phyloP scores from a whole-genome alignment of 768 basidiomycete genomes.

The Chlorophyllum brunneum region DNA sequence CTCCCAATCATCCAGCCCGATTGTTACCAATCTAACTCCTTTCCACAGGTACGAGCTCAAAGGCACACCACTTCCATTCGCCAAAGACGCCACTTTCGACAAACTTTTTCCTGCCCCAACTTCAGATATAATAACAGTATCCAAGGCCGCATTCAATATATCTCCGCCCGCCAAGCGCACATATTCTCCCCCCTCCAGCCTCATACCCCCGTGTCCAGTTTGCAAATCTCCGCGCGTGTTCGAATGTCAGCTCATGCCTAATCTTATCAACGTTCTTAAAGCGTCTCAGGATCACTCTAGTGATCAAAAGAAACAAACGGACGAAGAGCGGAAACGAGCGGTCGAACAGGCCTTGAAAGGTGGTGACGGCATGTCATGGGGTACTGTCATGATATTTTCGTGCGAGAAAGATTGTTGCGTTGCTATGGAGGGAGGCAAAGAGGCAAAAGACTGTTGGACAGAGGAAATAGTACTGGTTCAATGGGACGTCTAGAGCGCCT shows the following conservation, averaged over 20 bases:
- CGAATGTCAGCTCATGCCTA: conserved; percentile 94
- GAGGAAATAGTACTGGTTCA: conserved; percentile 73
- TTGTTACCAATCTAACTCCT: not conserved
- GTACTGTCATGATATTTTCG: conserved; percentile 85
- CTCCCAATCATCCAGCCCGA: not conserved
- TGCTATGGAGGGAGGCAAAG: conserved; percentile 36
- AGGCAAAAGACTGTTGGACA: conserved; percentile 51
- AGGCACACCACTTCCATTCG: conserved; percentile 81
- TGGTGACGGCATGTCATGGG: conserved; percentile 85
- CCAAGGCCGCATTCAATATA: conserved; percentile 60
- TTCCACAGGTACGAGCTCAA: conserved; percentile 77
- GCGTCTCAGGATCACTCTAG: conserved; percentile 14
- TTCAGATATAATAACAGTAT: conserved; percentile 46
- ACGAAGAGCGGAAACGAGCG: conserved; percentile 65
- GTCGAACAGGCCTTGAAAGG: conserved; percentile 54
- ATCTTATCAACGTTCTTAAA: conserved; percentile 77
- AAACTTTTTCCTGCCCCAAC: conserved; percentile 65
- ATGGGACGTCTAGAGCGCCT: no score
- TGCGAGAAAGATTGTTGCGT: conserved; percentile 75
- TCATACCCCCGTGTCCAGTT: conserved; percentile 57
- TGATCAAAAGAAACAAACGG: conserved; percentile 37
- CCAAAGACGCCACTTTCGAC: conserved; percentile 71
- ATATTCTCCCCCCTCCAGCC: conserved; percentile 41
- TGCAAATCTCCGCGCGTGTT: conserved; percentile 74
- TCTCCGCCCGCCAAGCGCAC: conserved; percentile 40